Evolutionary conservation across 225 moss, liverwort and hornwort genomes (phyloP).

Genomic region (Pseudisothecium myosuroides): DNA sequence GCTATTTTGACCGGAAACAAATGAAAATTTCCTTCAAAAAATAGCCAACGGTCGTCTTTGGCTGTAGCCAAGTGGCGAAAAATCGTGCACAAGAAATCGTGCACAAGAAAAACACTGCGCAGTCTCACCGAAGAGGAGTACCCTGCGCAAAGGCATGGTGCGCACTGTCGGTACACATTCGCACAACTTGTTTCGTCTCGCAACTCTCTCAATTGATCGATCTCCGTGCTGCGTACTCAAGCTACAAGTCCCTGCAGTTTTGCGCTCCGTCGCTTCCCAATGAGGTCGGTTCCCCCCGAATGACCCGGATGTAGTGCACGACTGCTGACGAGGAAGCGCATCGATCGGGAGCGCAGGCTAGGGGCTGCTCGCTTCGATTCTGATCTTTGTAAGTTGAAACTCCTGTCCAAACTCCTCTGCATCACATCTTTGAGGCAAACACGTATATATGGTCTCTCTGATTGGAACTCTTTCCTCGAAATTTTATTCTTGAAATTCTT

Average conservation of each 20-base stretch:
- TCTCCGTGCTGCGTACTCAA: background rate
- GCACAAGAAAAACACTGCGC: too few species aligned
- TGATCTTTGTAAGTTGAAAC: background rate
- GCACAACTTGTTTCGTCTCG: background rate
- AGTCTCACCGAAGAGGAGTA: background rate
- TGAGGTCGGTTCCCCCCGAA: background rate
- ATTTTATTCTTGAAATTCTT: background rate
- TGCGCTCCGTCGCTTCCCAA: background rate
- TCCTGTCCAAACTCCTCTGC: background rate
- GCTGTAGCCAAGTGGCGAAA: too few species aligned
- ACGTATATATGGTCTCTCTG: too few species aligned
- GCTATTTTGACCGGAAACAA: too few species aligned
- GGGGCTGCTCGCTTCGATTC: background rate
- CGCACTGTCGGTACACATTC: background rate
- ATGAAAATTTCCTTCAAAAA: too few species aligned
- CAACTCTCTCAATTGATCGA: background rate
- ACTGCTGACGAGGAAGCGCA: background rate
- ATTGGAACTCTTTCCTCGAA: background rate
- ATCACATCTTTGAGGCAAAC: background rate
- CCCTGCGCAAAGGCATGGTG: background rate
- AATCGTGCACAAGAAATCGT: too few species aligned
- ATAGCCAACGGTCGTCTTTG: too few species aligned
- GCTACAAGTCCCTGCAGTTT: background rate
- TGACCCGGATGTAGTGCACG: background rate
- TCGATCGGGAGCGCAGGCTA: background rate